Conservation (phyloP, 768 basidiomycete genomes). For the Phlebiopsis gigantea region DNA sequence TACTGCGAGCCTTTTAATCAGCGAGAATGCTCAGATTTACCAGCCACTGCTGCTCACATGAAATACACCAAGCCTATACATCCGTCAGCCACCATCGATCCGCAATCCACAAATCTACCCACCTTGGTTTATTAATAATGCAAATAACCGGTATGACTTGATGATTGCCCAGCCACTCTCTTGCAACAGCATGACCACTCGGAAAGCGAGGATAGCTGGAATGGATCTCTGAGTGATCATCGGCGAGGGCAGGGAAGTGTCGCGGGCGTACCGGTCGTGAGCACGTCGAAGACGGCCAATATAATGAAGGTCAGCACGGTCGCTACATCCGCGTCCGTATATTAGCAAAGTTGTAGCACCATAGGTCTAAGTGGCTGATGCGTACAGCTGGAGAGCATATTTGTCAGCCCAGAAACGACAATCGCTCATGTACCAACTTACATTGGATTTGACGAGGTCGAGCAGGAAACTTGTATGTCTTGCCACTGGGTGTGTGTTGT, state of each 20-base stretch:
- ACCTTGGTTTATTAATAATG: conserved; percentile 3
- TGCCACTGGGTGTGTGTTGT: background rate
- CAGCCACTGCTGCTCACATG: background rate
- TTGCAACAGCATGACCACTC: background rate
- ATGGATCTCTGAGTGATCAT: background rate
- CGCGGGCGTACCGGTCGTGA: conserved; percentile 5
- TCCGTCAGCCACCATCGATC: background rate
- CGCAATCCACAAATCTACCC: background rate
- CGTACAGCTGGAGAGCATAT: background rate
- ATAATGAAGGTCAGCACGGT: conserved; percentile 9
- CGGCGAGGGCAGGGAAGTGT: background rate
- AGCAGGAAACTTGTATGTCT: conserved; percentile 8
- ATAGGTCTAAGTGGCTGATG: too few relatives aligned
- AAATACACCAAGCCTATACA: conserved; percentile 1
- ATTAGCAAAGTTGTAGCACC: background rate
- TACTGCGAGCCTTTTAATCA: background rate
- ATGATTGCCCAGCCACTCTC: background rate
- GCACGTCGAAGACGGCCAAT: conserved; percentile 8
- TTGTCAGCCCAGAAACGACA: too few relatives aligned
- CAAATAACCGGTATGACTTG: background rate
- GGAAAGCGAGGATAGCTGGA: background rate
- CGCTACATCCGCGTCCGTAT: background rate
- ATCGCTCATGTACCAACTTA: too few relatives aligned
- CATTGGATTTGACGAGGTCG: conserved; percentile 10
- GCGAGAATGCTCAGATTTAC: background rate